phyloP scores from a whole-genome alignment of 306 rosid species.

The Phaseolus lunatus region DNA sequence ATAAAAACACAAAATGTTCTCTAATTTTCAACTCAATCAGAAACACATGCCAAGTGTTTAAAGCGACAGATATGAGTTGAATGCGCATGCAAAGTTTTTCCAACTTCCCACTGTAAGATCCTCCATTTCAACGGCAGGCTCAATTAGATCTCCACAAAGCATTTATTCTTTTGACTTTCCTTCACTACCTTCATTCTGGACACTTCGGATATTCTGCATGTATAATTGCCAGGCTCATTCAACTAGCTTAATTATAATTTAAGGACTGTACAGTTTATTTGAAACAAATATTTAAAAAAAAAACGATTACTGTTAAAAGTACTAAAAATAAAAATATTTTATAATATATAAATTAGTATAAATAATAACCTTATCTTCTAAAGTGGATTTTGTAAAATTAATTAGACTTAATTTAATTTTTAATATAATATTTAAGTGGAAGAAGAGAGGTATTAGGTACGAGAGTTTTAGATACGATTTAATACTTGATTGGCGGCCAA shows the following conservation, averaged over 20 bases:
- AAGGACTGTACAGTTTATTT: no score
- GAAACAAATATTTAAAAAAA: no score
- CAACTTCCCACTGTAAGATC: slow-evolving; percentile 38
- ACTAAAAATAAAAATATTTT: no score
- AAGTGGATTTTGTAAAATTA: no score
- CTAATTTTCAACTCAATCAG: not conserved
- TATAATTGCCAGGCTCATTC: not conserved
- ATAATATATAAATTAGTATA: no score
- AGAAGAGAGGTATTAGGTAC: slow-evolving; percentile 22
- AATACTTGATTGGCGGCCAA: not conserved
- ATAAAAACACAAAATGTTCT: not conserved
- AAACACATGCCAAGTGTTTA: slow-evolving; percentile 5
- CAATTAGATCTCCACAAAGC: not conserved
- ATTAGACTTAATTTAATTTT: no score
- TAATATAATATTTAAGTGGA: no score
- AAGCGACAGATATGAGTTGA: slow-evolving; percentile 6
- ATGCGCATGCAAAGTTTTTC: slow-evolving; percentile 34
- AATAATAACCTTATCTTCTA: no score
- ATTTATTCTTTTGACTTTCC: slow-evolving; percentile 34
- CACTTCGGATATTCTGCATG: not conserved
- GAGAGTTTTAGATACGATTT: not conserved
- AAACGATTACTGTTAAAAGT: no score
- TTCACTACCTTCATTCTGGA: not conserved
- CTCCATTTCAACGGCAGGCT: slow-evolving; percentile 29
- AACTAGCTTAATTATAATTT: not conserved